phyloP scores from a whole-genome alignment of 768 basidiomycete species.

The Naematelia encephala region DNA sequence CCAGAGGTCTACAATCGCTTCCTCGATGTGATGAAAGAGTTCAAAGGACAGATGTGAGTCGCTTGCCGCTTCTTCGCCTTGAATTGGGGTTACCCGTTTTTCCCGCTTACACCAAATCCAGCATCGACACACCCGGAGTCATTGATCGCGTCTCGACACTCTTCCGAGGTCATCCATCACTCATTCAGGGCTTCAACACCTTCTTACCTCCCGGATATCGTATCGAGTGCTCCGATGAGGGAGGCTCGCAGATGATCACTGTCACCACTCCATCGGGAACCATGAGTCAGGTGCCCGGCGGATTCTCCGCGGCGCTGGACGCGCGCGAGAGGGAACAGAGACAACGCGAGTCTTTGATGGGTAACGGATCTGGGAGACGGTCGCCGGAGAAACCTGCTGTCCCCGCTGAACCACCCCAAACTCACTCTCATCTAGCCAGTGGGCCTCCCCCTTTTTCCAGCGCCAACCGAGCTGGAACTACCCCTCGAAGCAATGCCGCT shows the following conservation, averaged over 20 bases:
- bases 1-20: conserved; percentile 94
- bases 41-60: conserved; percentile 75
- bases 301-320: conserved; percentile 41
- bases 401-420: conserved; percentile 5
- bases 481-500: neutral
- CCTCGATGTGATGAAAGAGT: conserved; percentile 98
- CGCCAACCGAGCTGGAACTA: neutral
- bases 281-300: conserved; percentile 46
- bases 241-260: conserved; percentile 33
- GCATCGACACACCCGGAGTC: conserved; percentile 96
- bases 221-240: conserved; percentile 61
- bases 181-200: conserved; percentile 98
- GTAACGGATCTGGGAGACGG: conserved; percentile 1
- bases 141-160: conserved; percentile 91
- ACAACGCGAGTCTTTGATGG: conserved; percentile 26
- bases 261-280: conserved; percentile 49
- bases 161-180: conserved; percentile 80
- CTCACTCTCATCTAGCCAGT: conserved; percentile 22
- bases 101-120: conserved; percentile 46
- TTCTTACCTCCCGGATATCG: conserved; percentile 92
- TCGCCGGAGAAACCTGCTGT: neutral
- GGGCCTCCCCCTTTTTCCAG: conserved; percentile 24
- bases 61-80: no score
- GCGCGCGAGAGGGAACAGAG: conserved; percentile 8
- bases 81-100: neutral